These are phyloP conservation scores for Termitomyces sp. DNA, from an alignment of 768 basidiomycete species.

Conservation along the genomic window DNA sequence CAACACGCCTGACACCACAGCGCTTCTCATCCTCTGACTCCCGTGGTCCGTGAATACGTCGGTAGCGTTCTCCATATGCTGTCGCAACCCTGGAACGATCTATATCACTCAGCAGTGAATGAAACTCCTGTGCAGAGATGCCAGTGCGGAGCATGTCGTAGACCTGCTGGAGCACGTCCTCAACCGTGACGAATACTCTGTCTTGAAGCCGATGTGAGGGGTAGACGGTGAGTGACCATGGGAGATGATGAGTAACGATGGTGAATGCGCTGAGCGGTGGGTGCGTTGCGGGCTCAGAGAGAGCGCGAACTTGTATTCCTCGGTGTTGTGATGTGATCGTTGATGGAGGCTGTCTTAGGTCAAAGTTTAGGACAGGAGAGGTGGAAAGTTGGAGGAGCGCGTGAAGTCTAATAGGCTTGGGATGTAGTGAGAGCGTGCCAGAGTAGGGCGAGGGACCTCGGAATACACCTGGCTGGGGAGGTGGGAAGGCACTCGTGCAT, in stretches of 20 bases:
- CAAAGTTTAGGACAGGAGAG: slow-evolving; percentile 19
- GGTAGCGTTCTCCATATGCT: slow-evolving; percentile 43
- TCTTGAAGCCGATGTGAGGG: slow-evolving; percentile 8
- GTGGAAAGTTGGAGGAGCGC: slow-evolving; percentile 18
- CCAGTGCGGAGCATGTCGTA: slow-evolving; percentile 36
- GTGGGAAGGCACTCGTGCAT: neutral
- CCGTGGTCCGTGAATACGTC: slow-evolving; percentile 25
- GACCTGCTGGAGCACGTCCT: slow-evolving; percentile 27
- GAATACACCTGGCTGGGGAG: neutral
- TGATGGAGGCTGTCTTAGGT: slow-evolving; percentile 23
- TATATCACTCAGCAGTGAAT: slow-evolving; percentile 25
- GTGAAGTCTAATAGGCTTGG: slow-evolving; percentile 14
- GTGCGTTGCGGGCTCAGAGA: slow-evolving; percentile 28
- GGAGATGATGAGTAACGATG: slow-evolving; percentile 23
- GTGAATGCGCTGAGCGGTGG: slow-evolving; percentile 23
- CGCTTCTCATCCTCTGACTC: slow-evolving; percentile 38
- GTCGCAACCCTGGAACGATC: slow-evolving; percentile 32
- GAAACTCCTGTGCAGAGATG: slow-evolving; percentile 37
- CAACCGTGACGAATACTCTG: slow-evolving; percentile 24
- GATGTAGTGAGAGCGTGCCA: no score
- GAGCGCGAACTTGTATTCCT: slow-evolving; percentile 17
- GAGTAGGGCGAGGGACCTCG: neutral
- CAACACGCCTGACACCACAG: slow-evolving; percentile 50
- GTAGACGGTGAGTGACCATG: slow-evolving; percentile 29
- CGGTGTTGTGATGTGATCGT: slow-evolving; percentile 17